Percentiles rank a stretch among this genome's conserved stretches.
Evolutionary conservation across 768 basidiomycete genomes (phyloP).

Genomic region (Boletus huronensis): DNA sequence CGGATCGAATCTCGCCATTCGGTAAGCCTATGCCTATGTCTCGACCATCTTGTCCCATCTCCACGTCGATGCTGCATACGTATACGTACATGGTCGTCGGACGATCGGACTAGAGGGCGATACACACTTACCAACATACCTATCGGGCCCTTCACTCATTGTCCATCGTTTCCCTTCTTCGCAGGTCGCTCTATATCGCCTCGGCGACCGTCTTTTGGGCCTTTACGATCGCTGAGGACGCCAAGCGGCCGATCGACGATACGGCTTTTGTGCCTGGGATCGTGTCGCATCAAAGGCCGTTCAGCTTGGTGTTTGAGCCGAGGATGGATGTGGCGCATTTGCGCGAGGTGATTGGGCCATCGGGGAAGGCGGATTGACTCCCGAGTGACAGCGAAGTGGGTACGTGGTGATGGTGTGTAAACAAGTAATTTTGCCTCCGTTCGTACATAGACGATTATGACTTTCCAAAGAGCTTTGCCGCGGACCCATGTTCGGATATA

Average conservation of each 20-base stretch:
- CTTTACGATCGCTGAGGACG: conserved; percentile 50
- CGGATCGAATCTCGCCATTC: conserved; percentile 22
- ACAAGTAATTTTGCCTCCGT: no score
- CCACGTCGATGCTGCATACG: background rate
- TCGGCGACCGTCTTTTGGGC: conserved; percentile 63
- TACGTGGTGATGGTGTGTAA: no score
- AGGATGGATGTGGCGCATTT: conserved; percentile 26
- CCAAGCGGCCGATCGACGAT: conserved; percentile 52
- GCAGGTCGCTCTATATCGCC: conserved; percentile 60
- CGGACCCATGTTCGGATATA: no score
- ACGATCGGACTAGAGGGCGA: background rate
- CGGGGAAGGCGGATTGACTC: background rate
- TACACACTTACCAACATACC: no score
- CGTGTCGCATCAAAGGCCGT: conserved; percentile 61
- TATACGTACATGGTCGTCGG: background rate
- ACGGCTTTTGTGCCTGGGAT: conserved; percentile 60
- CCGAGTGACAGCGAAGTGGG: no score
- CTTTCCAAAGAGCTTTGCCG: no score
- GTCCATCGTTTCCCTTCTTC: background rate
- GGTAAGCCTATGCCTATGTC: conserved; percentile 12
- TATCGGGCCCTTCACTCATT: background rate
- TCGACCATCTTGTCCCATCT: background rate
- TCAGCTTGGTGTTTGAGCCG: conserved; percentile 53
- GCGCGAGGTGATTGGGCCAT: conserved; percentile 9
- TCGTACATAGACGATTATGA: no score